Base-by-base conservation (phyloP, 805 yeast genomes). In the Sugiyamaella mastotermitis region DNA sequence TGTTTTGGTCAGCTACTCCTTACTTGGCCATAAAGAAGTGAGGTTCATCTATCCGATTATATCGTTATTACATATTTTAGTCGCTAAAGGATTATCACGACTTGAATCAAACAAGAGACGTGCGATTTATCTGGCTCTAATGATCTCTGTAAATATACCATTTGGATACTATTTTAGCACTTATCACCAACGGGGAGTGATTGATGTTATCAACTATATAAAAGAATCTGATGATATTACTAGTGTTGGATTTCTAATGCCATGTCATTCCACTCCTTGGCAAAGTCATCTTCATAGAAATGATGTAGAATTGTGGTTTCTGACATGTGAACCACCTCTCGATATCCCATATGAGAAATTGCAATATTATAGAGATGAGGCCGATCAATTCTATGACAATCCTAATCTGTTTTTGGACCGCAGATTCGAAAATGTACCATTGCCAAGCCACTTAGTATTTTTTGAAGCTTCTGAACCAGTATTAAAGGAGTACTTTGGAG, bases 211-310 rank as follows among this genome's bases (percentile, higher is more conserved):
- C 9, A 60, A 72, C 10, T 68, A 65, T 33, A 51, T 88, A 16
- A 68, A 78, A 28, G 43, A 59, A 16, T 56, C 65, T 23, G 51
- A 61, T 3, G 49, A 55, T 3, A 68, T 74, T 7, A 45, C 59
- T 6, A 69, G 82, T 1, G 61, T 88, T 20, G 95, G 96, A 0
- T 84, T 92, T 49, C 58, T 92, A 11, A 86, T 88, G 55, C 98
- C 99, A 0, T 92, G 99, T 52, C 99, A 92, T 58, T 88, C 97
- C 0, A 90, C 97, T 0, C 99, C 98, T 2, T 83, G 92, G 78
- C 95, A 86, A 54, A 75, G 92, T 18, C 78, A 82, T 55, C 60
- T 92, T 28, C 95, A 88, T 53, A 62, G 83, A 16, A 22, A 37
- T 3, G 70, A 66, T 19, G 53, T 72, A 3, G 49, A 56, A 1